phyloP scores from a whole-genome alignment of 441 rosid species.

The Melastoma candidum region DNA sequence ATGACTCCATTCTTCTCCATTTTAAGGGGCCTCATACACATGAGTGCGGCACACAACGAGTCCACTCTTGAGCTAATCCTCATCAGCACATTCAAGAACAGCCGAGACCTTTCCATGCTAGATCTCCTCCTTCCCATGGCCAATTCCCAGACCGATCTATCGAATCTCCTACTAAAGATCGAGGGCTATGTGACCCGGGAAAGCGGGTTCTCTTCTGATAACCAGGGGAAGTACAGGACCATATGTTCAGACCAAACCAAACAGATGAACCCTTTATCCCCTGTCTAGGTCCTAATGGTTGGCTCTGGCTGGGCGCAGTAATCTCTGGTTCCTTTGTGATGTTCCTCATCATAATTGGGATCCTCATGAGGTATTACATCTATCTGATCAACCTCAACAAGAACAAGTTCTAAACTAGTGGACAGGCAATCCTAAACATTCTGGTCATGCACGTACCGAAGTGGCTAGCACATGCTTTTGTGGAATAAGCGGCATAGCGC shows the following conservation, averaged over 20 bases:
- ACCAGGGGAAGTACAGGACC: constrained; percentile 24
- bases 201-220: constrained; percentile 19
- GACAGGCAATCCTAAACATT: constrained; percentile 27
- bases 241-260: constrained; percentile 50
- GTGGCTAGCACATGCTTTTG: constrained; percentile 47
- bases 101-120: constrained; percentile 67
- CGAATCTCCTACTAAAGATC: constrained; percentile 39
- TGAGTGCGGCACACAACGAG: constrained; percentile 25
- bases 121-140: constrained; percentile 60
- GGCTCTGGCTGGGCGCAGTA: constrained; percentile 70
- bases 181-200: constrained; percentile 80
- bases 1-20: constrained; percentile 77
- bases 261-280: constrained; percentile 45
- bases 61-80: constrained; percentile 48
- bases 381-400: constrained; percentile 45
- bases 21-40: constrained; percentile 51
- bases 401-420: constrained; percentile 13
- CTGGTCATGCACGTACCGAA: constrained; percentile 32
- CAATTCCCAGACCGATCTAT: constrained; percentile 24
- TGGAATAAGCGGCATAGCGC: constrained; percentile 42
- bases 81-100: constrained; percentile 60
- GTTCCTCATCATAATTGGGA: constrained; percentile 49
- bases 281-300: constrained; percentile 63
- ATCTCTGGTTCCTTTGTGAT: constrained; percentile 55
- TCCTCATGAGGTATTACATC: constrained; percentile 47